A percentile compares a stretch with the other conserved stretches of the same genome.
phyloP scores from a whole-genome alignment of 2,329 filamentous ascomycete genomes.

The Pseudocercospora pini-densiflorae region DNA sequence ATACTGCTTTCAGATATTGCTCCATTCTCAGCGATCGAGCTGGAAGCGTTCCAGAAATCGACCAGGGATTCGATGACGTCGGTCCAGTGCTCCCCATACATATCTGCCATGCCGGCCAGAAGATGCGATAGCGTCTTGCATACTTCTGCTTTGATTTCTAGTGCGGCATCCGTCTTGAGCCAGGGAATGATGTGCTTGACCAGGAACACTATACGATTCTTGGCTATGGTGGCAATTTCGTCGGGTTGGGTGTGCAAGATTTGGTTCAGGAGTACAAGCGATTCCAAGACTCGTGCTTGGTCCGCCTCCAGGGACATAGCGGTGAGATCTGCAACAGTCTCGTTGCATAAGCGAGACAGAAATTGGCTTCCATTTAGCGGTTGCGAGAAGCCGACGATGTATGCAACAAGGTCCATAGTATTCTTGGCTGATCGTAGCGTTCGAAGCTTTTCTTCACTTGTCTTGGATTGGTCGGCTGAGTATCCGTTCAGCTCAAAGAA shows the following conservation, averaged over 20 bases:
- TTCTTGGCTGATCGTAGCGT: constrained; percentile 44
- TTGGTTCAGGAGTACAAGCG: constrained; percentile 60
- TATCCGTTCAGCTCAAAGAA: constrained; percentile 49
- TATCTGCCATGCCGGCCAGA: constrained; percentile 74
- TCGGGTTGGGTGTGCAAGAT: constrained; percentile 57
- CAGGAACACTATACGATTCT: constrained; percentile 78
- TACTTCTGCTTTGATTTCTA: constrained; percentile 59
- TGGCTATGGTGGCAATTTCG: constrained; percentile 53
- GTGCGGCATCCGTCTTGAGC: constrained; percentile 59
- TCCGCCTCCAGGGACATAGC: constrained; percentile 48
- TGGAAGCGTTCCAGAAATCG: constrained; percentile 40
- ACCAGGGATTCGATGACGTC: constrained; percentile 45
- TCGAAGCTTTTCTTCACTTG: constrained; percentile 43
- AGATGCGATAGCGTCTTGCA: constrained; percentile 61
- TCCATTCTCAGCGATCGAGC: background rate
- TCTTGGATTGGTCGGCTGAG: constrained; percentile 40
- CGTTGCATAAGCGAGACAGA: constrained; percentile 61
- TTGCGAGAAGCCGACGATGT: constrained; percentile 55
- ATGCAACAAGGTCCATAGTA: constrained; percentile 52
- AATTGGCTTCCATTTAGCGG: constrained; percentile 53
- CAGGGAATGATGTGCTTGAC: constrained; percentile 77
- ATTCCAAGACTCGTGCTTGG: constrained; percentile 42
- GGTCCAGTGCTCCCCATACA: constrained; percentile 90
- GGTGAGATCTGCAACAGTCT: constrained; percentile 64
- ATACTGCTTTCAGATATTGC: constrained; percentile 31